These are phyloP conservation scores for Stevia rebaudiana DNA, from an alignment of 140 eudicot genomes.

Conservation along the genomic window DNA sequence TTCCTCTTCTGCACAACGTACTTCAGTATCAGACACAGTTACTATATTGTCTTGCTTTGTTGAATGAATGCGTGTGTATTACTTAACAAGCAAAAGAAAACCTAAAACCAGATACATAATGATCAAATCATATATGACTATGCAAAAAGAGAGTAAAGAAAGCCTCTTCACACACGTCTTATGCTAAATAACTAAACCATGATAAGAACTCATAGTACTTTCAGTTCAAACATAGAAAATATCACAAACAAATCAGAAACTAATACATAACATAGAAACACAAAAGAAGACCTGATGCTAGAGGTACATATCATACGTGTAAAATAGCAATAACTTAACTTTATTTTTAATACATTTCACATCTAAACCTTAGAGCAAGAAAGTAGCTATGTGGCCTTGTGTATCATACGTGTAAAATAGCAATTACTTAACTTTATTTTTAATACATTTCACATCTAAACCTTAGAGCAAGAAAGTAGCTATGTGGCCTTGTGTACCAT, in stretches of 20 bases:
- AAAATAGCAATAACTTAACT: background rate
- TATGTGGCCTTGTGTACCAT: background rate
- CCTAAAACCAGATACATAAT: conserved; percentile 6
- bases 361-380: background rate
- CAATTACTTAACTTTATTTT: background rate
- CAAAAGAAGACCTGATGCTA: background rate
- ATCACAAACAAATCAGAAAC: background rate
- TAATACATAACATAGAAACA: background rate
- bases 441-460: background rate
- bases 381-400: background rate
- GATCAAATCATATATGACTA: background rate
- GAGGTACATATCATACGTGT: background rate
- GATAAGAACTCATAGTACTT: background rate
- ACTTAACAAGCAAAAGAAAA: conserved; percentile 2
- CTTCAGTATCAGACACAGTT: background rate
- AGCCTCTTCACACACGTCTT: conserved; percentile 2
- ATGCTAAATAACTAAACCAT: conserved; percentile 12
- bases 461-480: background rate
- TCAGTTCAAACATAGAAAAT: background rate
- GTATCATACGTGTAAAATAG: background rate
- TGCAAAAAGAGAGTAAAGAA: background rate
- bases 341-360: background rate
- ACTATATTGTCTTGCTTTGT: conserved; percentile 6
- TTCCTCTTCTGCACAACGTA: conserved; percentile 64
- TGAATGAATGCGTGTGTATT: background rate